Evolutionary conservation across 2,329 filamentous ascomycete genomes (phyloP), one percentile per base, ranked within the genome.

Genomic region (Aspergillus sojae): DNA sequence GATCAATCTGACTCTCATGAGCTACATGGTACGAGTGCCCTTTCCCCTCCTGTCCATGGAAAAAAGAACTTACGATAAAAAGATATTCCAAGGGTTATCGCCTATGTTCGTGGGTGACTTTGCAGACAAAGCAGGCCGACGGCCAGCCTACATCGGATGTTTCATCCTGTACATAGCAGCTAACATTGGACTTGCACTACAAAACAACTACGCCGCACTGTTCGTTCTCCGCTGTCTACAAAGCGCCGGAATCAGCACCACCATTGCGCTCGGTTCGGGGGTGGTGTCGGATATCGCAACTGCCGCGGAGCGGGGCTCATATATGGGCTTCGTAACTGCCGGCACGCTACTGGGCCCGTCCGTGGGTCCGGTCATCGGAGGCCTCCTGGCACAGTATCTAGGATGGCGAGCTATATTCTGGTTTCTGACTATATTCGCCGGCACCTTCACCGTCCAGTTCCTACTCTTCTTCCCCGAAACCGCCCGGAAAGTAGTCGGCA

Each of bases 371-470:
- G 82, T 90, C 1, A 78, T 91, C 3, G 89, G 90, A 19, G 90
- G 89, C 0, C 66, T 91, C 0, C 75, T 92, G 30, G 83, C 84
- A n/a, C 81, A 91, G 68, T 89, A 85, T 67, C 81, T 90, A 0
- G 85, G 87, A 23, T 91, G 89, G 89, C 80, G 70, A 19, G 71
- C 69, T 60, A 86, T 90, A 60, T 91, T 91, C 71, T 91, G 88
- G 88, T 90, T 91, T 71, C 82, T 89, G 48, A 80, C 85, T 48
- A 89, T 91, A 46, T 78, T 78, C 5, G 70, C 77, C 0, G 75
- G 71, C 4, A 74, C 78, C 0, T 87, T 85, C 73, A 77, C 90
- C 41, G 65, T 89, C 2, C 82, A 84, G 0, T 86, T 87, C 62
- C 70, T 81, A 2, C 70, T 90, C 2, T 82, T 85, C 26, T 80